phyloP scores from a whole-genome alignment of 129 eudicot genomes.

The Ambrosia trifida region DNA sequence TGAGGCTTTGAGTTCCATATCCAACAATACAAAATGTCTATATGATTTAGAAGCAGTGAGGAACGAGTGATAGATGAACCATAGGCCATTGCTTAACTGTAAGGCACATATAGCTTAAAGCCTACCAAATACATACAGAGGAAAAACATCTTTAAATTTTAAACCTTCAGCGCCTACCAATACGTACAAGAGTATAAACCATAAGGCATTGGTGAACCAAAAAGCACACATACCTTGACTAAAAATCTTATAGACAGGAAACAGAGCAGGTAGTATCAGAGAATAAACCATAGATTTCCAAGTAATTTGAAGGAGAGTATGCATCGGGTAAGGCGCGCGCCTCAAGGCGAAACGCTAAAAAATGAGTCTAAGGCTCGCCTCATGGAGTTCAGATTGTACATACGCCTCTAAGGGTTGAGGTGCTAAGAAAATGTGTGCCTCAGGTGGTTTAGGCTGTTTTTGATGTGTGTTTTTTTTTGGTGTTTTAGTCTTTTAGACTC shows the following conservation, averaged over 20 bases:
- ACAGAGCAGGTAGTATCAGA: not conserved
- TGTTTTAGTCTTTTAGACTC: too few species aligned
- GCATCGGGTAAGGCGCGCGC: too few species aligned
- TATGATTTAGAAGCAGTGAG: slow-evolving; percentile 1
- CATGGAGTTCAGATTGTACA: too few species aligned
- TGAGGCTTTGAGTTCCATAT: slow-evolving; percentile 7
- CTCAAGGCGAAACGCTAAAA: too few species aligned
- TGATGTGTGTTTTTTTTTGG: too few species aligned
- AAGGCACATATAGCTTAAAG: too few species aligned
- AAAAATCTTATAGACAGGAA: not conserved
- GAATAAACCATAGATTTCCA: not conserved
- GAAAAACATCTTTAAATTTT: not conserved
- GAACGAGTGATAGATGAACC: not conserved
- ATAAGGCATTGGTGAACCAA: not conserved
- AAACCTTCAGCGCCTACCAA: not conserved
- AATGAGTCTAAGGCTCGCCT: too few species aligned
- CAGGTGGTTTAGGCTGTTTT: too few species aligned
- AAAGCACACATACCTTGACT: not conserved
- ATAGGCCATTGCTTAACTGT: not conserved
- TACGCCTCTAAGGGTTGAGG: too few species aligned
- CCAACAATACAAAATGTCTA: slow-evolving; percentile 1
- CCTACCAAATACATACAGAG: too few species aligned
- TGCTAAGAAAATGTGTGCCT: too few species aligned
- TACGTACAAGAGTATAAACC: slow-evolving; percentile 13
- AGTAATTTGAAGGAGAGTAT: slow-evolving; percentile 2